phyloP scores from a whole-genome alignment of 257 asterid genomes.

The Nicotiana undulata region DNA sequence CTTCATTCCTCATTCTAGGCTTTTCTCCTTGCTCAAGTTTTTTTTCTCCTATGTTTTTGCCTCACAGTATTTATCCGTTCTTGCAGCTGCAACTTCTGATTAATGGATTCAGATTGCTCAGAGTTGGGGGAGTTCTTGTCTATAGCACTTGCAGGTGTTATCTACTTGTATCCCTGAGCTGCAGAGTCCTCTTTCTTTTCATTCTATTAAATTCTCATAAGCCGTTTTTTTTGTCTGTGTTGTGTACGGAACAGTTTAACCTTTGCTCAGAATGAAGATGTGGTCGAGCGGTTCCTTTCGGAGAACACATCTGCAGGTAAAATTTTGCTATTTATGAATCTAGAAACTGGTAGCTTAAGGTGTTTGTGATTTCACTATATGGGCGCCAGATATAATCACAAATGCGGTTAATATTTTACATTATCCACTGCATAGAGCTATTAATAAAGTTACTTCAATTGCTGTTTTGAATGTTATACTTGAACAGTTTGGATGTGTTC shows the following conservation, averaged over 20 bases:
- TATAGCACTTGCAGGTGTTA: conserved; percentile 94
- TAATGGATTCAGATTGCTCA: conserved; percentile 80
- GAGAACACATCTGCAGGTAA: conserved; percentile 56
- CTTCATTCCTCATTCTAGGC: background rate
- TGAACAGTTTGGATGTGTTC: background rate
- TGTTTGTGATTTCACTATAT: background rate
- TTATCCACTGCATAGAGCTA: background rate
- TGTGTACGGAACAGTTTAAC: conserved; percentile 52
- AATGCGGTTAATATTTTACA: background rate
- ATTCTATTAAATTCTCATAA: background rate
- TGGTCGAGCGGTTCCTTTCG: conserved; percentile 73
- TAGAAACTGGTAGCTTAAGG: background rate
- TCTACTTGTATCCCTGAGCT: conserved; percentile 7
- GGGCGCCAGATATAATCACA: background rate
- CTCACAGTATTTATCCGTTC: background rate
- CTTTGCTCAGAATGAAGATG: conserved; percentile 82
- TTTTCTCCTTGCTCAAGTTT: background rate
- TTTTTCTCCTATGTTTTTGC: background rate
- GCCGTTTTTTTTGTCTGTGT: background rate
- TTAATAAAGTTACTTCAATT: background rate
- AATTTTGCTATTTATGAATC: background rate
- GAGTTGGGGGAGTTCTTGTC: conserved; percentile 78
- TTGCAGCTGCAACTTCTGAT: conserved; percentile 72
- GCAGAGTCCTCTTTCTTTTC: background rate
- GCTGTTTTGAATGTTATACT: background rate